Conservation (phyloP, 768 basidiomycete species). For the Pleurotus djamor region DNA sequence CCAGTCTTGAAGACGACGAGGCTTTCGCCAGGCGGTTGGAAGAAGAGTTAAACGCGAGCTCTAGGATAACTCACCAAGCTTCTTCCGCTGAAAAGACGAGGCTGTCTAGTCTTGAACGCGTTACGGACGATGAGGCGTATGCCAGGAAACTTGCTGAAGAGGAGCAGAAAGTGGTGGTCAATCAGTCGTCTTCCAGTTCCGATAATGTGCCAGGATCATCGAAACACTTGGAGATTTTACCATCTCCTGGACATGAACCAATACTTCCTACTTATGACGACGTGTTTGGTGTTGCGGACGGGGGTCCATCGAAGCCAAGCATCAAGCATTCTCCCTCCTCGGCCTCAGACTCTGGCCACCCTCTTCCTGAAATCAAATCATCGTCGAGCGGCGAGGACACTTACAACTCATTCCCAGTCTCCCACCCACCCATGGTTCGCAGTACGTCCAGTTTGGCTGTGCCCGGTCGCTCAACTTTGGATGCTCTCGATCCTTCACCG, state of each 20-base stretch:
- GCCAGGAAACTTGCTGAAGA: slow-evolving; percentile 28
- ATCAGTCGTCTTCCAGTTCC: not conserved
- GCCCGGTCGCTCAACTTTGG: not conserved
- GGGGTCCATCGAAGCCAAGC: not conserved
- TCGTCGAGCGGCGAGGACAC: not conserved
- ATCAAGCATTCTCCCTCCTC: not conserved
- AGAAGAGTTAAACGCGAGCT: slow-evolving; percentile 1
- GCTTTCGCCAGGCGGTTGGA: slow-evolving; percentile 19
- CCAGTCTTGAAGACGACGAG: slow-evolving; percentile 21
- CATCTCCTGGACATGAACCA: not conserved
- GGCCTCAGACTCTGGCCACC: not conserved
- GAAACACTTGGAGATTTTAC: not conserved
- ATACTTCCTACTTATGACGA: not conserved
- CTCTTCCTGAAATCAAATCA: not conserved
- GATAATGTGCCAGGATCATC: too few species aligned
- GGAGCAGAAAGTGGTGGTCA: not conserved
- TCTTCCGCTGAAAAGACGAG: not conserved
- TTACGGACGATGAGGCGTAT: slow-evolving; percentile 37
- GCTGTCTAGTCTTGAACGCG: slow-evolving; percentile 14
- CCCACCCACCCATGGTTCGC: not conserved
- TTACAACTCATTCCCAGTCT: not conserved
- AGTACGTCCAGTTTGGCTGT: not conserved
- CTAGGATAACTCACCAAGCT: not conserved
- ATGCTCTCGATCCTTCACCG: not conserved
- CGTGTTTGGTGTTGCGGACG: not conserved